Base-by-base conservation (phyloP, 208 protist genomes). In the Kentomonas sorsogonicus region DNA sequence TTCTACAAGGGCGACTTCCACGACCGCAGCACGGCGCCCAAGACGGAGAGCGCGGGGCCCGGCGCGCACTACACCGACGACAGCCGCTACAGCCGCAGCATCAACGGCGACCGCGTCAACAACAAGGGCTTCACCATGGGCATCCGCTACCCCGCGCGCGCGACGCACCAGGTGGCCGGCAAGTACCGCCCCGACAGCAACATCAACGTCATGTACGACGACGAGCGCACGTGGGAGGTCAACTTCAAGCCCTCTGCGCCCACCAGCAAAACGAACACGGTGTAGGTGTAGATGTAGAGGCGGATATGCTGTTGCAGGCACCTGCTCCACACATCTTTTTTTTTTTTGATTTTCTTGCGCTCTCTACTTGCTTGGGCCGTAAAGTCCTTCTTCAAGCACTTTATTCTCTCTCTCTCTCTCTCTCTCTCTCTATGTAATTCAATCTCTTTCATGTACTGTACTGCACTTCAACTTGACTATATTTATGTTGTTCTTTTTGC, bases 1-100 rank as follows among this genome's bases (percentile, higher is more conserved):
- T 93, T 93, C 53, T 80, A 89, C 68, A 80, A 83, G 47, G 86
- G 86, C 30, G 79, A 87, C 60, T 87, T 87, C 51, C 66, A 80
- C 61, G 51, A 50, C 6, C 75, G 76, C 41, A 62, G 67, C 40
- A 46, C 45, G 30, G 40, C 46, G 45, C 56, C 38, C 16, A 46
- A 48, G 11, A 59, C 53, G 11, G 60, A 58, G 26, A 52, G 58
- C 44, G 53, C 38, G 0, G 75, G 75, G 44, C 72, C 75, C 11
- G 79, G 75, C 6, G 60, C 55, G 52, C 48, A 86, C 67, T 80
- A 83, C 64, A 86, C 80, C 47, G 79, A 83, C 57, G 41, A 25
- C 18, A 77, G 72, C 7, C 33, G 62, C 45, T 83, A 75, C 67
- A 80, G 69, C 45, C 34, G 52, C 36, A 86, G 75, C 59, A 83